phyloP scores from a whole-genome alignment of 2,329 filamentous ascomycete species.

The Balansia obtecta region DNA sequence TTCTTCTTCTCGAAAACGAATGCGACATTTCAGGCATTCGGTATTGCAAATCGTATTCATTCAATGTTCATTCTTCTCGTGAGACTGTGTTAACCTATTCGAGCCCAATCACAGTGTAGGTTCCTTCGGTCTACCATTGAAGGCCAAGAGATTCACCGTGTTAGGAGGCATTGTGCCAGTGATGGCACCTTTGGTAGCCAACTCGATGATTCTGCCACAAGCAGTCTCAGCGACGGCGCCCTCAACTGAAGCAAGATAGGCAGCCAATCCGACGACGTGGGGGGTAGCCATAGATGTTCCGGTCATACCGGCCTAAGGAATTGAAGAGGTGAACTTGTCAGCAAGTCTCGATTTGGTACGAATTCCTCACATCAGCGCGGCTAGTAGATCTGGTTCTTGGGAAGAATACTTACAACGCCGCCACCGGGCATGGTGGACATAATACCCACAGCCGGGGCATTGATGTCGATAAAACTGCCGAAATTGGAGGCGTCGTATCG shows the following conservation, averaged over 20 bases:
- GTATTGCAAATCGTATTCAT: too few relatives aligned
- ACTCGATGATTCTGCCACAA: constrained; percentile 28
- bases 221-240: constrained; percentile 29
- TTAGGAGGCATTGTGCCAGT: constrained; percentile 25
- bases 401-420: constrained; percentile 17
- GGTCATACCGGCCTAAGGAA: constrained; percentile 20
- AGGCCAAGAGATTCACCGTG: constrained; percentile 37
- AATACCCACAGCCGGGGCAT: constrained; percentile 30
- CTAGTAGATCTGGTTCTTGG: background rate
- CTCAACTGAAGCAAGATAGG: constrained; percentile 8
- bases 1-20: background rate
- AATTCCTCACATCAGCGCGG: background rate
- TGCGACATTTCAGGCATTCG: background rate
- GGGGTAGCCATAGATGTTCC: constrained; percentile 37
- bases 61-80: too few relatives aligned
- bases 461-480: constrained; percentile 29
- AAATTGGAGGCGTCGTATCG: constrained; percentile 33
- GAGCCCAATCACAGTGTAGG: background rate
- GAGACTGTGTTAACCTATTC: too few relatives aligned
- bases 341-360: background rate
- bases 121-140: constrained; percentile 28
- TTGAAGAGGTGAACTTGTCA: background rate
- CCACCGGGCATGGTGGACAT: constrained; percentile 30
- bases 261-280: constrained; percentile 7
- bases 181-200: constrained; percentile 25